Evolutionary conservation across 1,284 basidiomycete species (phyloP).

Genomic region (Neonothopanus nambi): DNA sequence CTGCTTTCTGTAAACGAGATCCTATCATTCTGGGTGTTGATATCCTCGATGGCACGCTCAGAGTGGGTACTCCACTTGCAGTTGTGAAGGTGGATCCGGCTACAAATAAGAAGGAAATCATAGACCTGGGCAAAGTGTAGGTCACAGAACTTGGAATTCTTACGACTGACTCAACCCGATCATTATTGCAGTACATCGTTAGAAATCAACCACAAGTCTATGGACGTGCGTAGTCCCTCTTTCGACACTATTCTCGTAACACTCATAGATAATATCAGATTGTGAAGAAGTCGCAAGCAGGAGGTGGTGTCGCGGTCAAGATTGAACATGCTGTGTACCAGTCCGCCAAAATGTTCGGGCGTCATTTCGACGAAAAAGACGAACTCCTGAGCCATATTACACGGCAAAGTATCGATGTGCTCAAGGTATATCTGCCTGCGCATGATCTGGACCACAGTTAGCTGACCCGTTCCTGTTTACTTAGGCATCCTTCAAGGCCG

Average conservation of each 20-base stretch:
- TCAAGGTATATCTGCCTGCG: conserved; percentile 64
- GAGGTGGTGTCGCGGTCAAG: conserved; percentile 97
- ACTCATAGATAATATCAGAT: conserved; percentile 50
- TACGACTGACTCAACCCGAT: conserved; percentile 8
- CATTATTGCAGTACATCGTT: conserved; percentile 72
- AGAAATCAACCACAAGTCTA: conserved; percentile 90
- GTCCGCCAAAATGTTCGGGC: conserved; percentile 91
- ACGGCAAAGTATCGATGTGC: conserved; percentile 90
- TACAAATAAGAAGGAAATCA: conserved; percentile 89
- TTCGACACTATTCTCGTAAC: conserved; percentile 25
- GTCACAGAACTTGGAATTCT: conserved; percentile 30
- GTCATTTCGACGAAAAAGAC: conserved; percentile 96
- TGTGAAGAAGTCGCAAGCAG: conserved; percentile 91
- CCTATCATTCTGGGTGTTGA: conserved; percentile 98
- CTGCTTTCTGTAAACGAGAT: conserved; percentile 94
- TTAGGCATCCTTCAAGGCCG: conserved; percentile 84
- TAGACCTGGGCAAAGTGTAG: conserved; percentile 93
- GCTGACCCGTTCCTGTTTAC: conserved; percentile 13
- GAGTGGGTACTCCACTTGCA: conserved; percentile 95
- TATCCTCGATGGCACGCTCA: conserved; percentile 89
- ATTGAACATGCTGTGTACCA: conserved; percentile 98
- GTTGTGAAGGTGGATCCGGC: conserved; percentile 88
- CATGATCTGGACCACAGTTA: neutral
- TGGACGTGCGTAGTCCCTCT: conserved; percentile 53
- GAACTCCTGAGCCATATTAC: conserved; percentile 91